Evolutionary conservation across 371 early-diverging fungal species (phyloP), one percentile per base, ranked within the genome.

Genomic region (Batrachochytrium dendrobatidis): DNA sequence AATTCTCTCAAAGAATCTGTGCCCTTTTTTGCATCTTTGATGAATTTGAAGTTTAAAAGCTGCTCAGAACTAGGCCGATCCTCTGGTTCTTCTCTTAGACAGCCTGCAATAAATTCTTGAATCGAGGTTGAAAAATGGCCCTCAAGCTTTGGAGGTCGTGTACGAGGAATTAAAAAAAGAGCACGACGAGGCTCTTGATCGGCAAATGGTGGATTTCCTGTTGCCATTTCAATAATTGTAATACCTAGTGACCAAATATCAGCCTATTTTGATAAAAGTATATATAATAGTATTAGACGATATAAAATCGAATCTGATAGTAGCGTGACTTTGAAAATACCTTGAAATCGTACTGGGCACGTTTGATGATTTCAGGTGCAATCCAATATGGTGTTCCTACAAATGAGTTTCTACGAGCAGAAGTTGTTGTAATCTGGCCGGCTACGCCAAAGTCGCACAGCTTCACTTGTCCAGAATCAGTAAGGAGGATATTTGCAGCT

Each of bases 201-300:
- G 1, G 94, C 89, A 55, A 90, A 85, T 0, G 98, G 98, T 5
- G 97, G 98, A 52, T 88, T 90, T 7, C 92, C 88, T 20, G 94
- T 94, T 55, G 95, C 96, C 88, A 95, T 70, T 87, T 97, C 98
- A 34, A 93, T 80, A 60, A 95, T 83, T 20, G 98, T 91, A 45
- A 97, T 80, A 6, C 98, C 95, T 32, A 97, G 83, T 1, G 79
- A 79, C 79, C 79, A 79, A 12, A 81, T 74, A 56, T 81, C 81
- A 5, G 79, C 81, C 72, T 73, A 8, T 15, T 49, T 28, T 12
- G 24, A 54, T 7, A 8, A 12, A 44, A 12, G 45, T 10, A 44
- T 54, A 17, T 10, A 49, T 10, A 12, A 12, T 49, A 17, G 43
- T n/a, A 17, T 39, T 39, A 17, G 17, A 17, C n/a, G 26, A 50